phyloP scores from a whole-genome alignment of 345 rosid species.

The Turritis glabra region DNA sequence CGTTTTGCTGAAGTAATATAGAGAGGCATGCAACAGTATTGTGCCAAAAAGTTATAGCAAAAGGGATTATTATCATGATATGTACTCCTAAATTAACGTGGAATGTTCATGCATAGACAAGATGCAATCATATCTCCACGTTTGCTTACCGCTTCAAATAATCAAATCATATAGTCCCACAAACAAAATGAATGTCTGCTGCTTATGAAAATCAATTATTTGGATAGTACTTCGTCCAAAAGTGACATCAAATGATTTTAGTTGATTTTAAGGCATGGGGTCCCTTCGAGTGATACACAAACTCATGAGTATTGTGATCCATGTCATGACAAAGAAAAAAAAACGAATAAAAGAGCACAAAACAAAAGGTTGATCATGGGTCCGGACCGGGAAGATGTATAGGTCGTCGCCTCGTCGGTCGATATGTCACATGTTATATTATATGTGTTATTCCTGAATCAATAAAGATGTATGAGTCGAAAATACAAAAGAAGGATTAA shows the following conservation, averaged over 20 bases:
- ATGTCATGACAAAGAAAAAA: neutral
- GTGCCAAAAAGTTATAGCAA: conserved; percentile 35
- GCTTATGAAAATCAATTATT: conserved; percentile 29
- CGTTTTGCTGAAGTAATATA: conserved; percentile 24
- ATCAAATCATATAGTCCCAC: conserved; percentile 20
- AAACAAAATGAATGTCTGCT: conserved; percentile 31
- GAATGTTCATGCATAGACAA: conserved; percentile 37
- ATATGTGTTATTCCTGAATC: neutral
- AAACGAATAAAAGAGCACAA: conserved; percentile 14
- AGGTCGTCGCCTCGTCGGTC: too few species aligned
- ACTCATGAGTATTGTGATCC: conserved; percentile 14
- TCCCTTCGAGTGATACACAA: conserved; percentile 19
- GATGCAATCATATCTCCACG: conserved; percentile 40
- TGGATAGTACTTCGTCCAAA: conserved; percentile 25
- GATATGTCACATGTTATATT: neutral
- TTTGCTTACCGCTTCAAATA: conserved; percentile 22
- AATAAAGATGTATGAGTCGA: neutral
- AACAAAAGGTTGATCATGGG: conserved; percentile 13
- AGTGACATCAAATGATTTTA: conserved; percentile 25
- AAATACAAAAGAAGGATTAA: neutral
- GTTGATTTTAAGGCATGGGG: conserved; percentile 16
- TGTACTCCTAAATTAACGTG: conserved; percentile 31
- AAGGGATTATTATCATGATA: conserved; percentile 24
- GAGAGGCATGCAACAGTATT: conserved; percentile 38
- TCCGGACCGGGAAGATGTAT: conserved; percentile 11